Evolutionary conservation across 2,329 filamentous ascomycete species (phyloP), one percentile per base, ranked within the genome.

Genomic region (Trichoderma sp.): DNA sequence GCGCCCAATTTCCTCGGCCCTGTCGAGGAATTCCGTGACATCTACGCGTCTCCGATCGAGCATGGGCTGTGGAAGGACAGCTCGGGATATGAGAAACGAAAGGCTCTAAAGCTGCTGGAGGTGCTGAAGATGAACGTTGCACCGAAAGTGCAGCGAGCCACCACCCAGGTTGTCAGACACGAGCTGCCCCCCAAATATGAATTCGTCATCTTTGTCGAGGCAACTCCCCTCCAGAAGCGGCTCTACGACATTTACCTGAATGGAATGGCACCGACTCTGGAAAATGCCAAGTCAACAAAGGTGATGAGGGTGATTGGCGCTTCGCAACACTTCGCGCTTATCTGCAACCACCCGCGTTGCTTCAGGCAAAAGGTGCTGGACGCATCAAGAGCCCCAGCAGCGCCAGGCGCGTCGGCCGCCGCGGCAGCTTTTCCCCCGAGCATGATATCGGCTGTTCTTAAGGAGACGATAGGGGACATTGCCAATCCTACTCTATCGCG

Each of bases 141-240:
- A 1, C 90, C 92, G 6, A 96, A 96, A 75, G 87, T 96, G 17
- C 82, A 93, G 71, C 86, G 93, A 30, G 86, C 85, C 7, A 92
- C 90, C 58, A 89, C 92, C 67, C 74, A 77, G 17, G 86, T 83
- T 5, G 79, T 96, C 50, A 83, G 84, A 67, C 80, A 87, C 14
- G 85, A 88, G 45, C 79, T 97, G 50, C 91, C 90, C 3, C 79
- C 81, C 0, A 97, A 97, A 74, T 85, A 83, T 7, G 93, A 97
- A 72, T 97, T 94, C 72, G 85, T 96, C 34, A 83, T 97, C 61
- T 90, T 83, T 3, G 80, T 97, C 6, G 85, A 89, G 7, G 79
- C 95, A 12, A 91, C 90, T 0, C 71, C 78, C 0, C 55, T 90
- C 1, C 93, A 97, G 75, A 77, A 75, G 50, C 71, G 78, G 2